These are phyloP conservation scores for Euphorbia lathyris DNA, from an alignment of 345 rosid genomes.

Conservation along the genomic window DNA sequence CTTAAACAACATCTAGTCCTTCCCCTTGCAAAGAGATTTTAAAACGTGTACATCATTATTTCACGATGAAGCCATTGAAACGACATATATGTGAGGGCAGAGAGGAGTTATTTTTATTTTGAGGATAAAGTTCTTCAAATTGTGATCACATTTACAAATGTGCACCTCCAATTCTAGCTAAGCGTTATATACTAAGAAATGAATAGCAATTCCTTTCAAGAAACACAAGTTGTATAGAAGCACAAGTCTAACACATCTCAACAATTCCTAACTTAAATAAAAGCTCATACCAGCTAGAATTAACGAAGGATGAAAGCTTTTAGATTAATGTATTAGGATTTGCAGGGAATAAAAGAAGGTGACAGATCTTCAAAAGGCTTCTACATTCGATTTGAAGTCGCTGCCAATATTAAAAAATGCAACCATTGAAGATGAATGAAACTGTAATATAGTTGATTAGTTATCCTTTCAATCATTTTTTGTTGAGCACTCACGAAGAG, in stretches of 20 bases:
- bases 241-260: constrained; percentile 3
- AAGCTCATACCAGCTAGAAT: neutral
- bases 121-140: neutral
- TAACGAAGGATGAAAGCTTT: neutral
- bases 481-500: neutral
- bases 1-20: constrained; percentile 76
- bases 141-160: neutral
- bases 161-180: neutral
- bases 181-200: neutral
- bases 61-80: constrained; percentile 64
- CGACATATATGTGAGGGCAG: constrained; percentile 30
- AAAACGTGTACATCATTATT: constrained; percentile 48
- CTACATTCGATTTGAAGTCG: constrained; percentile 75
- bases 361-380: constrained; percentile 85
- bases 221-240: neutral
- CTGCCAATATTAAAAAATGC: constrained; percentile 60
- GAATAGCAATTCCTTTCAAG: neutral
- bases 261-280: no score
- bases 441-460: constrained; percentile 46
- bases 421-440: constrained; percentile 57
- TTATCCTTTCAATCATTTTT: constrained; percentile 14
- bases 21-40: constrained; percentile 69
- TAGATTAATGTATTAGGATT: constrained; percentile 3
- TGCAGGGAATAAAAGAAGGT: constrained; percentile 80
- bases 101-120: neutral